phyloP scores from a whole-genome alignment of 352 stramenopile genomes.

The Phytophthora cajani region DNA sequence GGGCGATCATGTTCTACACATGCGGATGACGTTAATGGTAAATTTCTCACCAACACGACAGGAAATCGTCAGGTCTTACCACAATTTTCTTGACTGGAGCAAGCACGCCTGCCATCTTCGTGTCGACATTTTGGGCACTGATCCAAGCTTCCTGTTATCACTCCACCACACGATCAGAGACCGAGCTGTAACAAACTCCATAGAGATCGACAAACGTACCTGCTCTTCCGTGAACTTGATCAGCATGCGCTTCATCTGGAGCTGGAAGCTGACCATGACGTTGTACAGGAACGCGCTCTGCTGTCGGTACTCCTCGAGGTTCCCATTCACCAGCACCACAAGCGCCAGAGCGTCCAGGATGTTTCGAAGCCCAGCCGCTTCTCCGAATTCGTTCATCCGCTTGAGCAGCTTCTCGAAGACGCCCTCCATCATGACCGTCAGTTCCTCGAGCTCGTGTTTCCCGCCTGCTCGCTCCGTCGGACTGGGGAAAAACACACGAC shows the following conservation, averaged over 20 bases:
- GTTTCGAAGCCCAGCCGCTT: conserved; percentile 60
- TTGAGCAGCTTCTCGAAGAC: conserved; percentile 82
- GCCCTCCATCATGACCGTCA: conserved; percentile 65
- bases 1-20: conserved; percentile 55
- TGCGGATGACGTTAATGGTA: background rate
- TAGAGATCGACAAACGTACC: conserved; percentile 20
- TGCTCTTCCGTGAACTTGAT: conserved; percentile 84
- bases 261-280: conserved; percentile 75
- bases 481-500: conserved; percentile 55
- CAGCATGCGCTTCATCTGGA: conserved; percentile 80
- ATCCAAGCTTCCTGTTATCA: conserved; percentile 67
- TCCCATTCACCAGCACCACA: conserved; percentile 57
- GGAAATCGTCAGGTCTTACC: conserved; percentile 17
- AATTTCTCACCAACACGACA: background rate
- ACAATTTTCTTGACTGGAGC: conserved; percentile 73
- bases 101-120: conserved; percentile 74
- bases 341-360: conserved; percentile 72
- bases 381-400: conserved; percentile 72
- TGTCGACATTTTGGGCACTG: conserved; percentile 67
- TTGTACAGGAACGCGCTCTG: conserved; percentile 78
- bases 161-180: background rate
- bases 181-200: background rate
- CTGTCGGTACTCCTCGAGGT: conserved; percentile 48
- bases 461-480: conserved; percentile 9
- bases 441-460: conserved; percentile 50